Conservation (phyloP, 768 basidiomycete species). For the Roridomyces roridus region DNA sequence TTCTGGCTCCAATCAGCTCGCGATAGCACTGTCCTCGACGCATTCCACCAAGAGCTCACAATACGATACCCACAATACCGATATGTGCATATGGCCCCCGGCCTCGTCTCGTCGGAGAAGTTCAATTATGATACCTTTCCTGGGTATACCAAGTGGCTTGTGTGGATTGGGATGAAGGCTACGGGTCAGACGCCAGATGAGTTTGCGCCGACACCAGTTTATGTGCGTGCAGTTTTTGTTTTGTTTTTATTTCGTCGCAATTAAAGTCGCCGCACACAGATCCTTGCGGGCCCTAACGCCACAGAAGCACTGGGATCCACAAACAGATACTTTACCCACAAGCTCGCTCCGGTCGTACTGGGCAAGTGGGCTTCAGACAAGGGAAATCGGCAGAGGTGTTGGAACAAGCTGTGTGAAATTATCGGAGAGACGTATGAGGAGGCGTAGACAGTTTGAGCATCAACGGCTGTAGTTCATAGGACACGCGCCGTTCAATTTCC, state of each 20-base stretch:
- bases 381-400: background rate
- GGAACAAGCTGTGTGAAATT: background rate
- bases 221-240: background rate
- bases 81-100: constrained; percentile 1
- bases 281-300: background rate
- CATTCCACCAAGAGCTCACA: constrained; percentile 4
- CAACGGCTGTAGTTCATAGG: no score
- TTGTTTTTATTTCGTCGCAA: no score
- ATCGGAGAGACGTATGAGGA: no score
- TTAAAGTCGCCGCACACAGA: no score
- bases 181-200: background rate
- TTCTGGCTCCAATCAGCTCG: no score
- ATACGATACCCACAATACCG: constrained; percentile 5
- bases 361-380: constrained; percentile 3
- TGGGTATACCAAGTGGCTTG: background rate
- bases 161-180: background rate
- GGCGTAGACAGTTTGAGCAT: no score
- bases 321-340: constrained; percentile 1
- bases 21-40: no score
- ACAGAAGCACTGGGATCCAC: no score
- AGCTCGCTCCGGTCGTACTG: background rate
- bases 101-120: constrained; percentile 6
- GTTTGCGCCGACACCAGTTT: background rate
- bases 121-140: constrained; percentile 1
- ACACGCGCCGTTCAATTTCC: no score